Percentiles rank a stretch among this genome's conserved stretches.
Evolutionary conservation across 2,329 filamentous ascomycete species (phyloP).

Genomic region (Beauveria rudraprayagi): DNA sequence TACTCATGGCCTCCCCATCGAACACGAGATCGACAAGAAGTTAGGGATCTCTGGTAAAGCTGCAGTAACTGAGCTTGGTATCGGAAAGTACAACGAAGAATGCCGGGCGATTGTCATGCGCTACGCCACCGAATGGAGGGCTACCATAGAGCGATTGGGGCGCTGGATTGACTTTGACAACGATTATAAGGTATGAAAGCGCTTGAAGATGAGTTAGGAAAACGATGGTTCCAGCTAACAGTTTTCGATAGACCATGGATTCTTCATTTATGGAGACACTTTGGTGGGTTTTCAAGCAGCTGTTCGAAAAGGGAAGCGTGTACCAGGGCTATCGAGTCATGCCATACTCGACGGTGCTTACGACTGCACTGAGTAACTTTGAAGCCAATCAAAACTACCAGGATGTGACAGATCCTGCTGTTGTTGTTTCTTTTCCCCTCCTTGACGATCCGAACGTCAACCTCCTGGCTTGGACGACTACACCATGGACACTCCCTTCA

Average conservation of each 20-base stretch:
- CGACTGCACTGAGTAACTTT: conserved; percentile 85
- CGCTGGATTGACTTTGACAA: conserved; percentile 98
- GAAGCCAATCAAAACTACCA: conserved; percentile 94
- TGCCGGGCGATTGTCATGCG: conserved; percentile 91
- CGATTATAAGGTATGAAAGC: conserved; percentile 68
- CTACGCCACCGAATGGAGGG: conserved; percentile 78
- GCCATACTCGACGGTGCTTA: conserved; percentile 88
- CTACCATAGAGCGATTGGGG: conserved; percentile 79
- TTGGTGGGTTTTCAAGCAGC: conserved; percentile 95
- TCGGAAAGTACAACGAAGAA: conserved; percentile 84
- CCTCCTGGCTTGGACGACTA: conserved; percentile 84
- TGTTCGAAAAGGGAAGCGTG: conserved; percentile 82
- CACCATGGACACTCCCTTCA: conserved; percentile 76
- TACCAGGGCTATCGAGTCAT: conserved; percentile 90
- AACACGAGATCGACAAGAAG: conserved; percentile 97
- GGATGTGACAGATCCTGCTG: conserved; percentile 81
- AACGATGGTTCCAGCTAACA: not conserved
- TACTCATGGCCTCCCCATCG: conserved; percentile 85
- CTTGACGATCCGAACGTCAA: conserved; percentile 66
- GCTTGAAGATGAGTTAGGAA: not conserved
- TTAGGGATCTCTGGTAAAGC: conserved; percentile 80
- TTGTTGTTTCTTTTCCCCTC: conserved; percentile 83
- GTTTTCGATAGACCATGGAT: conserved; percentile 66
- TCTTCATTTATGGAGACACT: conserved; percentile 90
- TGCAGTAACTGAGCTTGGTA: conserved; percentile 77